These are phyloP conservation scores for Madurella fahalii DNA, from an alignment of 2,329 filamentous ascomycete genomes.

Conservation along the genomic window DNA sequence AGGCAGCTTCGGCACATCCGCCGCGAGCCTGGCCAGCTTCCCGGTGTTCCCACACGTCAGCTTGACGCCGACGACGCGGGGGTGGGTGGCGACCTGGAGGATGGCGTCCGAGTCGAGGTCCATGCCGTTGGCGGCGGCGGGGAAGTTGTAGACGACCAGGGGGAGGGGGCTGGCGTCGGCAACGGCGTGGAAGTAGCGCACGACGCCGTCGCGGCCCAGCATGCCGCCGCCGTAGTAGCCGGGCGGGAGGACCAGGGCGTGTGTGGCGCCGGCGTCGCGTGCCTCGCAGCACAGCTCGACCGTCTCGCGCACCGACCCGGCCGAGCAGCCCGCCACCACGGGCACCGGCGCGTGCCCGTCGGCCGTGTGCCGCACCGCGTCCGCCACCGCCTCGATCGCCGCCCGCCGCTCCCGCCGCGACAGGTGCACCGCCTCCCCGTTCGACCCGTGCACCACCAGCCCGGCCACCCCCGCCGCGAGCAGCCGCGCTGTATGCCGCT, in stretches of 20 bases:
- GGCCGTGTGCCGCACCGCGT: slow-evolving; percentile 24
- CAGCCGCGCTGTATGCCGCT: slow-evolving; percentile 50
- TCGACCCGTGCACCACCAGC: slow-evolving; percentile 61
- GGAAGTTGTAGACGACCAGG: slow-evolving; percentile 54
- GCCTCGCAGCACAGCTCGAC: slow-evolving; percentile 62
- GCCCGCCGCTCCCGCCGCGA: slow-evolving; percentile 55
- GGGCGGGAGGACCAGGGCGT: slow-evolving; percentile 63
- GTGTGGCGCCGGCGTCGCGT: slow-evolving; percentile 59
- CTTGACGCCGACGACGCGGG: slow-evolving; percentile 53
- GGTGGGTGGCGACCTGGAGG: slow-evolving; percentile 43
- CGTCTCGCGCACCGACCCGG: slow-evolving; percentile 62
- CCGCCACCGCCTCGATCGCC: slow-evolving; percentile 46
- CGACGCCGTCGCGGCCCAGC: slow-evolving; percentile 50
- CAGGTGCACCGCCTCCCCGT: slow-evolving; percentile 64
- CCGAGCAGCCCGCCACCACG: slow-evolving; percentile 63
- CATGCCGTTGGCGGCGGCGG: slow-evolving; percentile 47
- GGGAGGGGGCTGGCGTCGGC: slow-evolving; percentile 47
- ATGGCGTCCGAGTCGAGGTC: slow-evolving; percentile 50
- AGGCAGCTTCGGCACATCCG: slow-evolving; percentile 33
- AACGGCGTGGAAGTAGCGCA: slow-evolving; percentile 57
- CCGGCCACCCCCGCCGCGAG: slow-evolving; percentile 57
- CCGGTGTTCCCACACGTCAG: slow-evolving; percentile 56
- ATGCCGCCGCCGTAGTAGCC: slow-evolving; percentile 60
- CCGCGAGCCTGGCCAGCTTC: slow-evolving; percentile 51
- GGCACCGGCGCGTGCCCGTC: slow-evolving; percentile 51